Percentiles rank a stretch among this genome's conserved stretches.
Conservation (phyloP, 768 basidiomycete species). For the Suillus plorans region DNA sequence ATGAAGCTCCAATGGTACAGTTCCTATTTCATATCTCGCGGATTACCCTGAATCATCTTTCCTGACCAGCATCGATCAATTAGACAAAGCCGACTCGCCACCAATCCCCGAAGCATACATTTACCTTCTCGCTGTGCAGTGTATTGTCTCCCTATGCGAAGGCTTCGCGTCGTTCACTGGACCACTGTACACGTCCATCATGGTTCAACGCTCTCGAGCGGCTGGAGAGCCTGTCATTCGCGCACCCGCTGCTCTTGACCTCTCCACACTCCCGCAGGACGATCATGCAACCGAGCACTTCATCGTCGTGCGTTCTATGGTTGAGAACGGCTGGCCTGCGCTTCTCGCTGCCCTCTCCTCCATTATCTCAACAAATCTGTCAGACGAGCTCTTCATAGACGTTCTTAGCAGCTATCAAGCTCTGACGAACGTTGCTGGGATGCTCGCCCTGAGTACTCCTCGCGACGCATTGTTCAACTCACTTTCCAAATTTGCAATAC, state of each 20-base stretch:
- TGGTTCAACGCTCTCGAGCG: constrained; percentile 61
- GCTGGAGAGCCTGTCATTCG: constrained; percentile 65
- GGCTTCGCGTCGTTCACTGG: constrained; percentile 76
- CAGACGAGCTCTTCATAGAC: constrained; percentile 88
- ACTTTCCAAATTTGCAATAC: constrained; percentile 86
- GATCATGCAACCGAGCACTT: constrained; percentile 58
- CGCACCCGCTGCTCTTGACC: constrained; percentile 72
- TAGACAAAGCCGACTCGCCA: constrained; percentile 96
- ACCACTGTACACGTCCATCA: constrained; percentile 68
- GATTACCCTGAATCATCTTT: background rate
- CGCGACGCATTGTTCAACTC: constrained; percentile 91
- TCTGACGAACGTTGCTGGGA: constrained; percentile 84
- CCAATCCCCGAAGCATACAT: constrained; percentile 91
- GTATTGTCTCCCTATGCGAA: constrained; percentile 81
- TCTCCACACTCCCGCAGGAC: constrained; percentile 54
- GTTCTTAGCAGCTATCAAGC: constrained; percentile 80
- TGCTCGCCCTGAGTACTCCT: constrained; percentile 80
- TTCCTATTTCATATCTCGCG: background rate
- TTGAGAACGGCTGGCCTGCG: constrained; percentile 89
- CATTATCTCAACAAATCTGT: constrained; percentile 86
- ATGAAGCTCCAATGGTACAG: constrained; percentile 92
- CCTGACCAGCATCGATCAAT: constrained; percentile 82
- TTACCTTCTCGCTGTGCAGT: constrained; percentile 89
- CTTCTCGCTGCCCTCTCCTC: constrained; percentile 88
- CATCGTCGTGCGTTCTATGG: constrained; percentile 67